phyloP scores from a whole-genome alignment of 306 rosid species.

The Cucumis hystrix region DNA sequence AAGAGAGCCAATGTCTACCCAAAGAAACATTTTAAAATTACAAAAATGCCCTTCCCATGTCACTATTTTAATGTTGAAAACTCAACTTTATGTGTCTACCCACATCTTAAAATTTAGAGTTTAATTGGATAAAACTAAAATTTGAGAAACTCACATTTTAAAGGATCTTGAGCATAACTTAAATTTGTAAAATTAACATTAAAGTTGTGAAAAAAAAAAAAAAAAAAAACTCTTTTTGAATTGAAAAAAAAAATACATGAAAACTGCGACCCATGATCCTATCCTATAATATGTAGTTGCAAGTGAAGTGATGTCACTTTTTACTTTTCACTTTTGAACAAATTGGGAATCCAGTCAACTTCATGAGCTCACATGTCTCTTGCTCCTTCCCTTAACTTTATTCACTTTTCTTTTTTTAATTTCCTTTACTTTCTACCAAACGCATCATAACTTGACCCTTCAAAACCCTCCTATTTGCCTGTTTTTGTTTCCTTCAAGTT shows the following conservation, averaged over 20 bases:
- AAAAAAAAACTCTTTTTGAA: too few species aligned
- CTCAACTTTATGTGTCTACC: neutral
- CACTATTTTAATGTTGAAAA: neutral
- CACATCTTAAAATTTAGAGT: neutral
- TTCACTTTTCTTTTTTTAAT: constrained; percentile 2
- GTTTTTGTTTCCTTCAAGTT: too few species aligned
- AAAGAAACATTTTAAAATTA: neutral
- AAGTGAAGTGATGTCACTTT: neutral
- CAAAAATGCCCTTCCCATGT: neutral
- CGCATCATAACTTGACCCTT: neutral
- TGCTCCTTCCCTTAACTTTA: constrained; percentile 11
- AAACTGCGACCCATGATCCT: neutral
- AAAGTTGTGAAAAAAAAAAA: too few species aligned
- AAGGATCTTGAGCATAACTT: too few species aligned
- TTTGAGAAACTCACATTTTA: too few species aligned
- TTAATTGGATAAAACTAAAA: too few species aligned
- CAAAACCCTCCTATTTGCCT: too few species aligned
- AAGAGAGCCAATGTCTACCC: too few species aligned
- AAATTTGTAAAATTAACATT: too few species aligned
- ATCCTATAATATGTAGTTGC: neutral
- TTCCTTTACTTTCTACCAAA: constrained; percentile 16
- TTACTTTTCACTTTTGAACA: neutral
- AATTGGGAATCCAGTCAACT: neutral
- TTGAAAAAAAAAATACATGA: neutral
- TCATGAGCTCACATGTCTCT: constrained; percentile 6